Evolutionary conservation across 495 filamentous ascomycete genomes (phyloP).

Genomic region (Chaetomium fimeti): DNA sequence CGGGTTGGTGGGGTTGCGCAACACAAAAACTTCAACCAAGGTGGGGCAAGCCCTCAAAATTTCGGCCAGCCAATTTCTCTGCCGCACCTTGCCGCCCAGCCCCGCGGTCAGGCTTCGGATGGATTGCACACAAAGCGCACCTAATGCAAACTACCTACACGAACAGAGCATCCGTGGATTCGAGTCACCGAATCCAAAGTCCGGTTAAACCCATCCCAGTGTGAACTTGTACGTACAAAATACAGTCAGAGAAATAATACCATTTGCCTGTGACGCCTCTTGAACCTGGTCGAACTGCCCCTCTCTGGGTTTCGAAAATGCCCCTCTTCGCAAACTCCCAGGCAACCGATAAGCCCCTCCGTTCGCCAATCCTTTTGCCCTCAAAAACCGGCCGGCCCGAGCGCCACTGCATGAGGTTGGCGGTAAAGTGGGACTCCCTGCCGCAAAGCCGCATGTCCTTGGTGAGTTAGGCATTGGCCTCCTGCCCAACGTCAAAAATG

Average conservation of each 20-base stretch:
- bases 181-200: too few relatives aligned
- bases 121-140: too few relatives aligned
- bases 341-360: slow-evolving; percentile 20
- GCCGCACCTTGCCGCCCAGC: slow-evolving; percentile 32
- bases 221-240: too few relatives aligned
- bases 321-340: slow-evolving; percentile 21
- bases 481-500: slow-evolving; percentile 32
- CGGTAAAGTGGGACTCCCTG: slow-evolving; percentile 15
- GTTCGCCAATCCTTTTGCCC: slow-evolving; percentile 14
- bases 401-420: slow-evolving; percentile 12
- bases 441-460: neutral
- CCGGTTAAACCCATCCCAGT: too few relatives aligned
- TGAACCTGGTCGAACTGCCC: neutral
- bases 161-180: too few relatives aligned
- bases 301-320: slow-evolving; percentile 10
- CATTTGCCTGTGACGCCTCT: neutral
- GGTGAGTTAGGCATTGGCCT: slow-evolving; percentile 26
- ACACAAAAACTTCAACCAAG: slow-evolving; percentile 29
- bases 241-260: neutral
- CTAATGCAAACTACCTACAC: too few relatives aligned
- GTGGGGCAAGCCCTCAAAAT: slow-evolving; percentile 34
- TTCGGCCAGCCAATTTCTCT: slow-evolving; percentile 21
- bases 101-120: slow-evolving; percentile 24
- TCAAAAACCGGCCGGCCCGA: neutral
- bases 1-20: slow-evolving; percentile 29